Conservation (phyloP, 768 basidiomycete genomes). For the Suillus brevipes region DNA sequence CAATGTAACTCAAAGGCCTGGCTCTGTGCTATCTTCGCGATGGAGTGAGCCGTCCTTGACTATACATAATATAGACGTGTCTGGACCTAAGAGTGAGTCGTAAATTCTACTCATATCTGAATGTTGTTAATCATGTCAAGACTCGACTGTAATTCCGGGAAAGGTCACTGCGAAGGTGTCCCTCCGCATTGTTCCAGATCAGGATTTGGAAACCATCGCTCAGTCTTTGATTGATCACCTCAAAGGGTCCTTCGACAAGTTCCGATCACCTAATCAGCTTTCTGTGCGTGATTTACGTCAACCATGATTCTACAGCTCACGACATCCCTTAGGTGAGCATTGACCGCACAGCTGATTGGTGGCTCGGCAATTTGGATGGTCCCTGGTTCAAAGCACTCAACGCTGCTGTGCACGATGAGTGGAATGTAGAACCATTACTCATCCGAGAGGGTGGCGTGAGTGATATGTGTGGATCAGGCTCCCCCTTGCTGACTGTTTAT, state of each 20-base stretch:
- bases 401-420: conserved; percentile 78
- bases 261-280: conserved; percentile 71
- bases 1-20: conserved; percentile 62
- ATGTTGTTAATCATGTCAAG: conserved; percentile 35
- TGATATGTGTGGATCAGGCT: conserved; percentile 14
- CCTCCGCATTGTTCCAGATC: conserved; percentile 93
- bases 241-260: conserved; percentile 50
- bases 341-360: conserved; percentile 90
- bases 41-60: conserved; percentile 94
- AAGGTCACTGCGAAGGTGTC: conserved; percentile 84
- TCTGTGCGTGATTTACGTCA: conserved; percentile 44
- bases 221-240: conserved; percentile 61
- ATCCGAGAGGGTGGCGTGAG: conserved; percentile 93
- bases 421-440: conserved; percentile 81
- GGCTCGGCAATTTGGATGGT: conserved; percentile 86
- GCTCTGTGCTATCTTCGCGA: conserved; percentile 67
- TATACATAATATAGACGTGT: conserved; percentile 80
- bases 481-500: conserved; percentile 6
- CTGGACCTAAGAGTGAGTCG: conserved; percentile 73
- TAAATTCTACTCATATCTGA: not conserved
- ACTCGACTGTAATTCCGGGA: conserved; percentile 87
- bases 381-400: conserved; percentile 88
- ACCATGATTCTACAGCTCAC: not conserved
- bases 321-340: conserved; percentile 58
- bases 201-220: conserved; percentile 72